These are phyloP conservation scores for Pythium brachiatum DNA, from an alignment of 352 stramenopile species.

Conservation along the genomic window DNA sequence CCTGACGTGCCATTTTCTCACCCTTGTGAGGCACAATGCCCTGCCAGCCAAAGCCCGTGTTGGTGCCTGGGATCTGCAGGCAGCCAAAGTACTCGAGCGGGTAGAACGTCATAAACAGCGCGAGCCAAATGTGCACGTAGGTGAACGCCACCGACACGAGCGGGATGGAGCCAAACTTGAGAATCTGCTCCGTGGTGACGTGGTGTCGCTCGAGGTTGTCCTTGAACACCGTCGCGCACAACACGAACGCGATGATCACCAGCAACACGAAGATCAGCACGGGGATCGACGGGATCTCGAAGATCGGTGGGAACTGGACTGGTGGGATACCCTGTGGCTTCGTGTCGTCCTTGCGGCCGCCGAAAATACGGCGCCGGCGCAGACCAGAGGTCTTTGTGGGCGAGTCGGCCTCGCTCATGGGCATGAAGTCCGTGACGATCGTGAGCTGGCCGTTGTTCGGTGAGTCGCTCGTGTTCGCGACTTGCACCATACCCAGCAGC, in stretches of 20 bases:
- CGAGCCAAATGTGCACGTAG: constrained; percentile 95
- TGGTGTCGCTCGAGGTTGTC: constrained; percentile 44
- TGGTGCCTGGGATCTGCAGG: constrained; percentile 80
- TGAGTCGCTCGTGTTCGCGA: constrained; percentile 54
- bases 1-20: constrained; percentile 96
- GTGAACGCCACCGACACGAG: constrained; percentile 90
- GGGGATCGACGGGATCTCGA: constrained; percentile 69
- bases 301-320: constrained; percentile 53
- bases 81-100: constrained; percentile 93
- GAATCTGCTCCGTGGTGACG: constrained; percentile 59
- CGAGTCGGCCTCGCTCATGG: constrained; percentile 29
- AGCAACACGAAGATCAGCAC: constrained; percentile 47
- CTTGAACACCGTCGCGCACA: constrained; percentile 81
- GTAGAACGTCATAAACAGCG: constrained; percentile 98
- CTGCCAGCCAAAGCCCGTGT: constrained; percentile 96
- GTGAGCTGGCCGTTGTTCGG: constrained; percentile 29
- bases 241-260: constrained; percentile 45
- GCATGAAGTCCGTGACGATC: constrained; percentile 83
- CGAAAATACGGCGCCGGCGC: constrained; percentile 12
- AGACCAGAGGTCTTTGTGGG: constrained; percentile 4
- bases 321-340: constrained; percentile 33
- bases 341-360: not conserved
- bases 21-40: constrained; percentile 97
- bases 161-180: constrained; percentile 84
- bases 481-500: constrained; percentile 82